These are phyloP conservation scores for Trifolium dubium DNA, from an alignment of 306 rosid genomes.

Conservation along the genomic window DNA sequence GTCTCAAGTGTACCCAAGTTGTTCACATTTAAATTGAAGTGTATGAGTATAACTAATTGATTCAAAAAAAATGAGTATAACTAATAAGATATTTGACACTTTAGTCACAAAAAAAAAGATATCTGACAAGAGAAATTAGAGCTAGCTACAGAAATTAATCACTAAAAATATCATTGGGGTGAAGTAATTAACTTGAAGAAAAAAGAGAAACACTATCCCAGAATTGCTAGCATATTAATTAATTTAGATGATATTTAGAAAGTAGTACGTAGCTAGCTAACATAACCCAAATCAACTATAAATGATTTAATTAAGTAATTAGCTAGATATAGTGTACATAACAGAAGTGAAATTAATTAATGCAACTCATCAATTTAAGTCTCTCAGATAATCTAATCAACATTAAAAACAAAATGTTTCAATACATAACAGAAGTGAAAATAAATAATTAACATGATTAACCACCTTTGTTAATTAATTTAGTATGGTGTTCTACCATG, in stretches of 20 bases:
- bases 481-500: slow-evolving; percentile 63
- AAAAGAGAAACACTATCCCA: neutral
- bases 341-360: neutral
- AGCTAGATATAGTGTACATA: too few species aligned
- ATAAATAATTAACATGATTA: neutral
- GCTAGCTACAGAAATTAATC: neutral
- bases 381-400: neutral
- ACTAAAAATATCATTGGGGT: neutral
- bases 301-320: too few species aligned
- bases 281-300: neutral
- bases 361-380: neutral
- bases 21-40: too few species aligned
- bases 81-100: too few species aligned
- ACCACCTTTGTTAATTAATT: neutral
- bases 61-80: too few species aligned
- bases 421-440: neutral
- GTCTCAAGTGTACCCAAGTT: too few species aligned
- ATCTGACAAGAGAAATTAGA: too few species aligned
- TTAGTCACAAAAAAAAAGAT: too few species aligned
- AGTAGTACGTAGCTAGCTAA: neutral
- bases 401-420: neutral
- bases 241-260: neutral
- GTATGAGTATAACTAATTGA: too few species aligned
- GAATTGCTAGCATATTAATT: neutral
- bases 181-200: neutral